Conservation (phyloP, 257 asterid species). For the Capsicum chinense region DNA sequence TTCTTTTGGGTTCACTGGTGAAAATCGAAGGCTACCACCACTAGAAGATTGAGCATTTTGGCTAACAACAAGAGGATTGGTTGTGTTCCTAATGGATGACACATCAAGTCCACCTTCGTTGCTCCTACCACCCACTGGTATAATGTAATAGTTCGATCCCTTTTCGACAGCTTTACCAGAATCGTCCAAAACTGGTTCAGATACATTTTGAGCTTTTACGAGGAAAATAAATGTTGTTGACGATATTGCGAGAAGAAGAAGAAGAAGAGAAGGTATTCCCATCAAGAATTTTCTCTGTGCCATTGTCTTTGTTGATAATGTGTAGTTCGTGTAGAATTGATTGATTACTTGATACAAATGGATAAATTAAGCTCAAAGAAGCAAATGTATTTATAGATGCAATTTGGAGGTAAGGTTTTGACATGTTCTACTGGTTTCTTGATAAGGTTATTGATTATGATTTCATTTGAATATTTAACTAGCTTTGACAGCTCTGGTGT, state of each 20-base stretch:
- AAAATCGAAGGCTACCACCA: neutral
- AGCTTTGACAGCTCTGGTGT: neutral
- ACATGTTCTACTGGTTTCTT: neutral
- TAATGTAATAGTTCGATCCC: neutral
- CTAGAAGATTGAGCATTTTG: neutral
- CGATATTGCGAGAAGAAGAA: neutral
- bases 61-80: neutral
- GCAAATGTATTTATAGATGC: neutral
- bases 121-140: neutral
- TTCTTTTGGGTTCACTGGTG: neutral
- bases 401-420: neutral
- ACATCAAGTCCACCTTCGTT: neutral
- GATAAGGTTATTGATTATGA: neutral
- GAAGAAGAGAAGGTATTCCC: neutral
- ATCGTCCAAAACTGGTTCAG: neutral
- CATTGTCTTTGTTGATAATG: neutral
- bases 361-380: neutral
- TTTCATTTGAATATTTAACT: neutral
- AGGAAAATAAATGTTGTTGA: neutral
- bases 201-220: constrained; percentile 1
- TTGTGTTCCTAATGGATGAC: neutral
- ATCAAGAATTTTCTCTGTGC: neutral
- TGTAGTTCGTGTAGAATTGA: neutral
- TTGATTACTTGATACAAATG: neutral
- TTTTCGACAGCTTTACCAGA: neutral